These are phyloP conservation scores for Phytophthora pistaciae DNA, from an alignment of 352 stramenopile species.

Conservation along the genomic window DNA sequence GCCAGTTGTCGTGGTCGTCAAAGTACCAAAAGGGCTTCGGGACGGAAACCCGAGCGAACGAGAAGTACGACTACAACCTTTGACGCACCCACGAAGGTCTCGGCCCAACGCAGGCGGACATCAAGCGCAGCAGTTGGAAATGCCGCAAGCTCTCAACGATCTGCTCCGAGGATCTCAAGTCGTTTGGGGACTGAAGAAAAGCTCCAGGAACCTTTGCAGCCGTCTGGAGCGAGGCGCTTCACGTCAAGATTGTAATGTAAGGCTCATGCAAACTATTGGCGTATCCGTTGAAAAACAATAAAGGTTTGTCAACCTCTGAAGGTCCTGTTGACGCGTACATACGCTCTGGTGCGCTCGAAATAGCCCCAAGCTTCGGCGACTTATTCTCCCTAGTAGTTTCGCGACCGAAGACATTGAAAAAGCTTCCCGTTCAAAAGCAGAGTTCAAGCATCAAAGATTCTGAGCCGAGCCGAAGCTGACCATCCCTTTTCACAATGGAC, in stretches of 20 bases:
- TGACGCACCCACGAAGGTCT: constrained; percentile 28
- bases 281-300: neutral
- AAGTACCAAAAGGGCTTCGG: constrained; percentile 5
- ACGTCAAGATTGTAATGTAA: constrained; percentile 9
- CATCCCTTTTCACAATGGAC: constrained; percentile 49
- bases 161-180: neutral
- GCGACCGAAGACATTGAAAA: neutral
- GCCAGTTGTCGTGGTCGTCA: constrained; percentile 9
- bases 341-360: constrained; percentile 4
- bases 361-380: constrained; percentile 5
- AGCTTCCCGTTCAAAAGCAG: neutral
- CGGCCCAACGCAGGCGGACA: constrained; percentile 18
- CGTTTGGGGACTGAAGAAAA: constrained; percentile 10
- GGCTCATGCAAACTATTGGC: neutral
- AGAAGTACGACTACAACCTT: constrained; percentile 6
- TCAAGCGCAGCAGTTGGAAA: neutral
- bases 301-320: neutral
- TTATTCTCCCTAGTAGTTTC: neutral
- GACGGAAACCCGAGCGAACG: neutral
- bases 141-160: neutral
- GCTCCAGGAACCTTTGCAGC: neutral
- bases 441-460: neutral
- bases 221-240: neutral
- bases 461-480: neutral
- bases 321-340: neutral